Conservation (phyloP, 129 eudicot species). For the Helianthus tuberosus region DNA sequence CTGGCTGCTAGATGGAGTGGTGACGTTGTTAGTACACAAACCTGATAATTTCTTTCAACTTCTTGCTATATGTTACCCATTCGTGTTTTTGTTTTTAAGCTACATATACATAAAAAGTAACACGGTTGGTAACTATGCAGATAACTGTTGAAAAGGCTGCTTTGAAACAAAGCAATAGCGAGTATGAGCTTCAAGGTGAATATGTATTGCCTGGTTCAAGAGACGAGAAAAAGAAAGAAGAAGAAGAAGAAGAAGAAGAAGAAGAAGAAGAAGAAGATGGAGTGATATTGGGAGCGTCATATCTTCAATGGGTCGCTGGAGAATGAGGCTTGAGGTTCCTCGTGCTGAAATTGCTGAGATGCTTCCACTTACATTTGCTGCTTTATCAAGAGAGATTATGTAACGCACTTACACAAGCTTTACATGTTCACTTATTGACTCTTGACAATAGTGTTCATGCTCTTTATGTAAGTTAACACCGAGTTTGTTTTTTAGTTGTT, state of each 20-base stretch:
- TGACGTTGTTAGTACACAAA: slow-evolving; percentile 80
- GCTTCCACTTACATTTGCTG: slow-evolving; percentile 68
- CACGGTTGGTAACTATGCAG: slow-evolving; percentile 38
- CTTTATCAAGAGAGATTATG: slow-evolving; percentile 89
- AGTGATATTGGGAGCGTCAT: slow-evolving; percentile 89
- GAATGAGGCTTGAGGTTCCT: slow-evolving; percentile 98
- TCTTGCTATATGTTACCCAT: slow-evolving; percentile 3
- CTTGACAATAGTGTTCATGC: no score
- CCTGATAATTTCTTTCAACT: slow-evolving; percentile 3
- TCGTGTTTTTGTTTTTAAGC: neutral
- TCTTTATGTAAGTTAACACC: no score
- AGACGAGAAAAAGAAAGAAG: slow-evolving; percentile 57
- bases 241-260: no score
- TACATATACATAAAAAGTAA: neutral
- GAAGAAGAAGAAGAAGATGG: slow-evolving; percentile 72
- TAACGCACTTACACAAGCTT: slow-evolving; percentile 85
- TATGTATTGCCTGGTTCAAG: slow-evolving; percentile 97
- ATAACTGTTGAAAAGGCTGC: slow-evolving; percentile 91
- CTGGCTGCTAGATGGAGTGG: slow-evolving; percentile 99
- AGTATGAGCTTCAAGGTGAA: slow-evolving; percentile 97
- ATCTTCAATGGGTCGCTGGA: slow-evolving; percentile 99
- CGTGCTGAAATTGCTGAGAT: slow-evolving; percentile 98
- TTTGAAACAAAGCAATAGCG: slow-evolving; percentile 92
- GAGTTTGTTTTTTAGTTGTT: no score
- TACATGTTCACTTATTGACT: slow-evolving; percentile 60